Conservation (phyloP, 108 stramenopile genomes). For the Stephanodiscus minutulus region DNA sequence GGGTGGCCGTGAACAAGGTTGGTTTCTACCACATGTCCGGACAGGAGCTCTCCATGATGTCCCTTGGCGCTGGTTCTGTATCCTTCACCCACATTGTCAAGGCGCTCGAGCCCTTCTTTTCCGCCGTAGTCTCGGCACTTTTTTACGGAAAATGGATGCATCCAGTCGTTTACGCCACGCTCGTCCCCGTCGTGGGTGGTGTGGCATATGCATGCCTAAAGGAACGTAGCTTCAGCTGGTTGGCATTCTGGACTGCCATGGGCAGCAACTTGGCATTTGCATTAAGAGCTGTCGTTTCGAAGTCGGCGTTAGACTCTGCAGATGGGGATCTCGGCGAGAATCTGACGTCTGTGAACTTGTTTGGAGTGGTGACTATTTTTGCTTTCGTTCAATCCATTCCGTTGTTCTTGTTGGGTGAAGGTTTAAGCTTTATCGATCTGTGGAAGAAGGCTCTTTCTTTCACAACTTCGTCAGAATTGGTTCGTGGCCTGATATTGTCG, state of each 20-base stretch:
- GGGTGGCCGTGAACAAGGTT: conserved; percentile 49
- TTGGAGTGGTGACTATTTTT: conserved; percentile 59
- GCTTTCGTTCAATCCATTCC: conserved; percentile 56
- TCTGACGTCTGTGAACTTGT: conserved; percentile 58
- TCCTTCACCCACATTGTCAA: conserved; percentile 63
- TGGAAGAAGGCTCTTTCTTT: conserved; percentile 8
- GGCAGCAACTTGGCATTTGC: conserved; percentile 71
- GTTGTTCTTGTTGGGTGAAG: conserved; percentile 51
- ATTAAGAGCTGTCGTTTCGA: conserved; percentile 66
- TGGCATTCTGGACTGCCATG: conserved; percentile 69
- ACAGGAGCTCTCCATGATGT: conserved; percentile 80
- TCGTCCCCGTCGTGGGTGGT: conserved; percentile 63
- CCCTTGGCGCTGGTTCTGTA: conserved; percentile 48
- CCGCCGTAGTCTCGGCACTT: conserved; percentile 43
- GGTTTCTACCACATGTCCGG: conserved; percentile 88
- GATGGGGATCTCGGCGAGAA: conserved; percentile 3
- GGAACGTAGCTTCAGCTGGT: conserved; percentile 37
- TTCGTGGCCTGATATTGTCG: conserved; percentile 40
- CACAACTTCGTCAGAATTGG: background rate
- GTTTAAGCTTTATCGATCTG: conserved; percentile 5
- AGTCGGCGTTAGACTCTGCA: conserved; percentile 45
- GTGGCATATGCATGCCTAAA: conserved; percentile 52
- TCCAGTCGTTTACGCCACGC: conserved; percentile 42
- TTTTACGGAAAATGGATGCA: conserved; percentile 40
- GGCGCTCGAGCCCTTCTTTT: conserved; percentile 63